Conservation (phyloP, 108 stramenopile species). For the Hondaea fermentalgiana region DNA sequence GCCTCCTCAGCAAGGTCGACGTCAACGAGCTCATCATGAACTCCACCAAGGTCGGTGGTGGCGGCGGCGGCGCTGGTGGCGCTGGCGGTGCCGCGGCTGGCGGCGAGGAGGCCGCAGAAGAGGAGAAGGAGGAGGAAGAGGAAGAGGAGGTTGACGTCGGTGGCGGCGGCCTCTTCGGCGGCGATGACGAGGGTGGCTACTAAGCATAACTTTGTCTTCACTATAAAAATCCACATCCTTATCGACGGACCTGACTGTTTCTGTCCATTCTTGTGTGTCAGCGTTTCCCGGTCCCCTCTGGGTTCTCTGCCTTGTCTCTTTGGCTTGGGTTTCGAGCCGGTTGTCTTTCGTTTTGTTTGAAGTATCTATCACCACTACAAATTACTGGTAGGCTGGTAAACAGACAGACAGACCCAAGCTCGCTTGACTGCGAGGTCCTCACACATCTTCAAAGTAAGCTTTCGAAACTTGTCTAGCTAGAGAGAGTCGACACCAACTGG, state of each 20-base stretch:
- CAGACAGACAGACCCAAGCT: no score
- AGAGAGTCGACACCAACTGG: no score
- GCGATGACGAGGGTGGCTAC: constrained; percentile 23
- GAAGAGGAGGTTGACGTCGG: constrained; percentile 40
- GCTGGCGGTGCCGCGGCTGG: constrained; percentile 19
- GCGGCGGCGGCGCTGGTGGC: constrained; percentile 34
- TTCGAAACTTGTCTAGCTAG: no score
- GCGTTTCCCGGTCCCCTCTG: background rate
- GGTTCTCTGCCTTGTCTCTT: background rate
- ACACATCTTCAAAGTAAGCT: no score
- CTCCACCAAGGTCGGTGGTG: constrained; percentile 24
- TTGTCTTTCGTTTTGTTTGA: background rate
- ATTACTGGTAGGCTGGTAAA: no score
- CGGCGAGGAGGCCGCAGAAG: constrained; percentile 24
- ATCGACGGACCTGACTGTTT: background rate
- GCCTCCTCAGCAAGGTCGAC: constrained; percentile 35
- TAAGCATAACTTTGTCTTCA: background rate
- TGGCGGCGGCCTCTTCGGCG: constrained; percentile 44
- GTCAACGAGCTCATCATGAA: constrained; percentile 39
- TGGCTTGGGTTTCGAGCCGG: background rate
- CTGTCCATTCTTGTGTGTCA: background rate
- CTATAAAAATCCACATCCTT: background rate
- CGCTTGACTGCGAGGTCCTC: no score
- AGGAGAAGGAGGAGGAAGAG: constrained; percentile 42
- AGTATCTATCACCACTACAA: no score